These are phyloP conservation scores for Arthrobotrys musiformis DNA, from an alignment of 2,329 filamentous ascomycete genomes.

Conservation along the genomic window DNA sequence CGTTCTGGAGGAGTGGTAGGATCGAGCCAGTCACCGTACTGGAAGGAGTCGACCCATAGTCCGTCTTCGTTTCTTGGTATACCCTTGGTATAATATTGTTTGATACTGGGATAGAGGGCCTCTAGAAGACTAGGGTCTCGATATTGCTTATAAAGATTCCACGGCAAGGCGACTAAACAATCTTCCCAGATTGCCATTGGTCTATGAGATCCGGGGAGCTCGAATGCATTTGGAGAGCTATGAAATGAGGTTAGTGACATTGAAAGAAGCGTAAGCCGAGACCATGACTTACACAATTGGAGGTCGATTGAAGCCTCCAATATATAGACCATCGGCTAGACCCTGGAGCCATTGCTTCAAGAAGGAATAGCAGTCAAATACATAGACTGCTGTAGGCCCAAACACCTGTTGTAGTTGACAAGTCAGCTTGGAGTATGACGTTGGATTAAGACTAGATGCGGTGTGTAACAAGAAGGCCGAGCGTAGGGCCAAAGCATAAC, in stretches of 20 bases:
- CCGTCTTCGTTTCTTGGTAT: slow-evolving; percentile 61
- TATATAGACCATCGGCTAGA: slow-evolving; percentile 62
- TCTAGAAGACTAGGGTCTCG: slow-evolving; percentile 62
- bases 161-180: slow-evolving; percentile 63
- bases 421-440: not conserved
- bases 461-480: too few species aligned
- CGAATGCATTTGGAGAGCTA: slow-evolving; percentile 47
- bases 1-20: slow-evolving; percentile 64
- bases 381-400: slow-evolving; percentile 66
- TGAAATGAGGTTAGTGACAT: not conserved
- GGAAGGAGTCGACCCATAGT: slow-evolving; percentile 64
- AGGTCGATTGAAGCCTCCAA: slow-evolving; percentile 59
- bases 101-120: slow-evolving; percentile 64
- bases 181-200: slow-evolving; percentile 64
- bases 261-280: not conserved
- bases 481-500: too few species aligned
- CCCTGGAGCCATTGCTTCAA: slow-evolving; percentile 68
- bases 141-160: slow-evolving; percentile 63
- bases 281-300: slow-evolving; percentile 59
- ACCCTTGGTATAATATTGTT: slow-evolving; percentile 63
- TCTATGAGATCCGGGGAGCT: slow-evolving; percentile 47
- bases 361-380: slow-evolving; percentile 69
- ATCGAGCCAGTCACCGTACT: slow-evolving; percentile 67
- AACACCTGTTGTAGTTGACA: slow-evolving; percentile 63
- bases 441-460: too few species aligned